A percentile compares a stretch with the other conserved stretches of the same genome.
Evolutionary conservation across 2,329 filamentous ascomycete species (phyloP).

Genomic region (Aspergillus quadricinctus): DNA sequence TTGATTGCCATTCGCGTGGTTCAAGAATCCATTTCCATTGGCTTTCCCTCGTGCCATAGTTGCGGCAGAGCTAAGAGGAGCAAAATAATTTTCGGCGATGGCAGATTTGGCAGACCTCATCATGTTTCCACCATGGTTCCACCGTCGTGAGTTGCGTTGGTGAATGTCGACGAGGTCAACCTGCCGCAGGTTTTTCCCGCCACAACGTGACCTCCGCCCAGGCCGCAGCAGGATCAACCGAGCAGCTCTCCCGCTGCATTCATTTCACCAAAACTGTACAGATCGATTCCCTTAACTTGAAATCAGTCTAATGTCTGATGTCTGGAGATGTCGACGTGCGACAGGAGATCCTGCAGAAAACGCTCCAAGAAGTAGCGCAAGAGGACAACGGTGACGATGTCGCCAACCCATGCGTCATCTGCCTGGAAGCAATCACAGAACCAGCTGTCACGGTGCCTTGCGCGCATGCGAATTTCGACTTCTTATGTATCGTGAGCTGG

Average conservation of each 20-base stretch:
- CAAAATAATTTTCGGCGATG: slow-evolving; percentile 24
- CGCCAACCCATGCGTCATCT: slow-evolving; percentile 72
- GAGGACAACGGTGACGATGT: slow-evolving; percentile 28
- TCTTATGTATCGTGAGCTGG: slow-evolving; percentile 79
- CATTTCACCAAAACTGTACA: background rate
- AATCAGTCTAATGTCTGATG: slow-evolving; percentile 34
- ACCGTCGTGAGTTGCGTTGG: background rate
- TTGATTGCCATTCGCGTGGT: slow-evolving; percentile 14
- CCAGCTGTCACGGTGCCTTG: slow-evolving; percentile 70
- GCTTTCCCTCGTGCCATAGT: slow-evolving; percentile 22
- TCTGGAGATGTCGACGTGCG: slow-evolving; percentile 39
- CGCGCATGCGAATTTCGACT: slow-evolving; percentile 77
- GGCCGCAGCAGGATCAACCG: background rate
- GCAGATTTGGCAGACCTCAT: slow-evolving; percentile 36
- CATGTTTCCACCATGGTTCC: slow-evolving; percentile 8
- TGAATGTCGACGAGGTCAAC: background rate
- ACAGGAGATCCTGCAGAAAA: slow-evolving; percentile 43
- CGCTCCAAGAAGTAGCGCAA: slow-evolving; percentile 41
- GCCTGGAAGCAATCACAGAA: slow-evolving; percentile 71
- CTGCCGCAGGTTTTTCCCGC: slow-evolving; percentile 7
- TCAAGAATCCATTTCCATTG: slow-evolving; percentile 28
- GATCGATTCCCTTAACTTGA: background rate
- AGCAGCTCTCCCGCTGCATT: background rate
- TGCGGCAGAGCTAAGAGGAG: slow-evolving; percentile 15
- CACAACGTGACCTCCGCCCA: slow-evolving; percentile 17